A percentile compares a stretch with the other conserved stretches of the same genome.
Conservation (phyloP, 805 yeast genomes). For the Cyberlindnera euphorbiae region DNA sequence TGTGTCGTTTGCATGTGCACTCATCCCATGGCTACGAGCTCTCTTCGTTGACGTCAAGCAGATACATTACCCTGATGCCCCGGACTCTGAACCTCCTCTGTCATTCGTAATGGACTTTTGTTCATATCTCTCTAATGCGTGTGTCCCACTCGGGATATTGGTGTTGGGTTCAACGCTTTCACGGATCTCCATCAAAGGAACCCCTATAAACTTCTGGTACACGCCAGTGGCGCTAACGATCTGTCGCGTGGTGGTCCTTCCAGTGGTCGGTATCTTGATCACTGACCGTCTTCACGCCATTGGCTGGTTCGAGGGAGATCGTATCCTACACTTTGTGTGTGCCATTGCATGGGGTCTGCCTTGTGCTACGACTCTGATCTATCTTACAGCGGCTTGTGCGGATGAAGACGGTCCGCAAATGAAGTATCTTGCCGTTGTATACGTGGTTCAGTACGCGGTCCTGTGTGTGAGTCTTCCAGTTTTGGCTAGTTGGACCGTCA, state of each 20-base stretch:
- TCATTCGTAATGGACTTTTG: slow-evolving; percentile 85
- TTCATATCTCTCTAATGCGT: slow-evolving; percentile 76
- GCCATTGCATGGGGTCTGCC: slow-evolving; percentile 79
- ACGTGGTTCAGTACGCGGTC: slow-evolving; percentile 20
- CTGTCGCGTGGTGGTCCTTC: slow-evolving; percentile 63
- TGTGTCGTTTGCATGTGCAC: slow-evolving; percentile 58
- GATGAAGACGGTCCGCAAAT: slow-evolving; percentile 12
- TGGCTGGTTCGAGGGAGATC: slow-evolving; percentile 56
- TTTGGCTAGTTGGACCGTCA: slow-evolving; percentile 10
- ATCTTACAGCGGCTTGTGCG: slow-evolving; percentile 58
- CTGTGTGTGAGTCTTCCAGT: slow-evolving; percentile 23
- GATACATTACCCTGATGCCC: slow-evolving; percentile 59
- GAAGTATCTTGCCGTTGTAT: slow-evolving; percentile 21
- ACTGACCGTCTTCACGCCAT: slow-evolving; percentile 28
- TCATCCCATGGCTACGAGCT: slow-evolving; percentile 86
- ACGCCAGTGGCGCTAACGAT: slow-evolving; percentile 57
- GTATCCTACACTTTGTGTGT: slow-evolving; percentile 69
- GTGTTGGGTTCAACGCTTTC: slow-evolving; percentile 88
- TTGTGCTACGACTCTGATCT: slow-evolving; percentile 83
- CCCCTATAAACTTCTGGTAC: slow-evolving; percentile 29
- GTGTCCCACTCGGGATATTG: slow-evolving; percentile 84
- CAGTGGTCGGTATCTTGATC: slow-evolving; percentile 59
- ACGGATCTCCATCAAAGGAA: slow-evolving; percentile 51
- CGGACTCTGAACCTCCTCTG: slow-evolving; percentile 80
- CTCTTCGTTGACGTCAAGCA: slow-evolving; percentile 51